Evolutionary conservation across 2,329 filamentous ascomycete species (phyloP).

Genomic region (Colletotrichum echinochloae): DNA sequence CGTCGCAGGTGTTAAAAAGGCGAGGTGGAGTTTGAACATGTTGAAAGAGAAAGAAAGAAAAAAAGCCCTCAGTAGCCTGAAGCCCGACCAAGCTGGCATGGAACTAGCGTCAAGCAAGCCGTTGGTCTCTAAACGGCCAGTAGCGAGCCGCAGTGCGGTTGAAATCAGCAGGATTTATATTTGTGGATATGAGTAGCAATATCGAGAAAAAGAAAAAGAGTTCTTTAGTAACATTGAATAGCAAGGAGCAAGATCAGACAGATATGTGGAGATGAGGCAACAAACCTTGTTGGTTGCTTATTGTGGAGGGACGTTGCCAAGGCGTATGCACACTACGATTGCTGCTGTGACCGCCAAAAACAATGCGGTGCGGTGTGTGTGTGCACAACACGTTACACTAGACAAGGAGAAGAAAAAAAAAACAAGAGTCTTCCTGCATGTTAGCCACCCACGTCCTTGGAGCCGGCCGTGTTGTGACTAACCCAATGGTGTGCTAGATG

Average conservation of each 20-base stretch:
- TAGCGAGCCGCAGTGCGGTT: background rate
- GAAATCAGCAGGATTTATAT: constrained; percentile 3
- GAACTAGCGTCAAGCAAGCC: background rate
- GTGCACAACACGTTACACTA: constrained; percentile 2
- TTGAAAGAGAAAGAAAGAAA: no score
- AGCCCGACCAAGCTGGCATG: constrained; percentile 5
- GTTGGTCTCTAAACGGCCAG: no score
- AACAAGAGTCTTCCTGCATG: constrained; percentile 10
- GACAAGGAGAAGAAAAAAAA: no score
- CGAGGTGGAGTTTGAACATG: background rate
- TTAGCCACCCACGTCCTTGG: constrained; percentile 13
- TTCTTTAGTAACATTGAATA: background rate
- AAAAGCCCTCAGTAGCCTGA: background rate
- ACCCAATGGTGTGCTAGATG: constrained; percentile 10
- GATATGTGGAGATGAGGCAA: no score
- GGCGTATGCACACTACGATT: constrained; percentile 10
- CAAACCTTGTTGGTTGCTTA: background rate
- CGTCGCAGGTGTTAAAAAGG: background rate
- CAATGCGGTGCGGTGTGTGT: background rate
- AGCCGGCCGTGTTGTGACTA: constrained; percentile 6
- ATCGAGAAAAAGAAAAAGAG: background rate
- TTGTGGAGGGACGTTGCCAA: background rate
- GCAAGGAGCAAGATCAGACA: background rate
- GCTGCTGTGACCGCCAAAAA: background rate
- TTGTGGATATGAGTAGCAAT: background rate